Base-by-base conservation (phyloP, 2,329 filamentous ascomycete species). In the Aspergillus fischeri region DNA sequence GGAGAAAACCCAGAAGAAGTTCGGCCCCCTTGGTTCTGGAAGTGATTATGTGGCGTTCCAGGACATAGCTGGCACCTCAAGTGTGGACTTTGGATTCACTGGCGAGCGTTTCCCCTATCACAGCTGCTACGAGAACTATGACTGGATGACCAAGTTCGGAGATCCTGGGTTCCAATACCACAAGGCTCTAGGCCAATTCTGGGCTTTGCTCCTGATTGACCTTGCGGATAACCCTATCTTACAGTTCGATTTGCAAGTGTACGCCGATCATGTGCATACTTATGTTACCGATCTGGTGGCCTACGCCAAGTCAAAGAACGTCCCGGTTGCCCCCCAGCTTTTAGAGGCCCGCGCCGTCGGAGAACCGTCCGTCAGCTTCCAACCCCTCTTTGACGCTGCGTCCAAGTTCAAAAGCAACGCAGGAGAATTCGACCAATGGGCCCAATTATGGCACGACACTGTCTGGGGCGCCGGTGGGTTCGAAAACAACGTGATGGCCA, bases 41-140 rank as follows among this genome's bases (percentile, higher is more conserved):
- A 89, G 91, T 63, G 94, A 97, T 73, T 94, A 91, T 66, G 89
- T 92, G 2, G 86, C 92, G 1, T 99, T 97, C 73, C 93, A 96
- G 74, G 85, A 93, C 70, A 90, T 97, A 52, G 91, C 91, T 0
- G 94, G 94, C 53, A 92, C 87, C 7, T 93, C 91, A 48, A 92
- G 90, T 10, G 80, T 99, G 55, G 92, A 97, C 71, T 84, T 99
- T 63, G 83, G 85, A 28, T 97, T 99, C 69, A 74, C 78, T 41
- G 89, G 89, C 48, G 78, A 82, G 7, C 74, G 78, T 10, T 88
- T 83, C 66, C 91, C 92, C 0, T 86, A 87, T 52, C 87, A 92
- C 73, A 92, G 89, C 59, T 94, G 89, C 75, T 95, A 96, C 74
- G 93, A 97, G 70, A 95, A 86, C 54, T 92, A 90, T 65, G 88